A percentile compares a stretch with the other conserved stretches of the same genome.
These are phyloP conservation scores for Rhodotorula sp. DNA, from an alignment of 1,284 basidiomycete species.

Conservation along the genomic window DNA sequence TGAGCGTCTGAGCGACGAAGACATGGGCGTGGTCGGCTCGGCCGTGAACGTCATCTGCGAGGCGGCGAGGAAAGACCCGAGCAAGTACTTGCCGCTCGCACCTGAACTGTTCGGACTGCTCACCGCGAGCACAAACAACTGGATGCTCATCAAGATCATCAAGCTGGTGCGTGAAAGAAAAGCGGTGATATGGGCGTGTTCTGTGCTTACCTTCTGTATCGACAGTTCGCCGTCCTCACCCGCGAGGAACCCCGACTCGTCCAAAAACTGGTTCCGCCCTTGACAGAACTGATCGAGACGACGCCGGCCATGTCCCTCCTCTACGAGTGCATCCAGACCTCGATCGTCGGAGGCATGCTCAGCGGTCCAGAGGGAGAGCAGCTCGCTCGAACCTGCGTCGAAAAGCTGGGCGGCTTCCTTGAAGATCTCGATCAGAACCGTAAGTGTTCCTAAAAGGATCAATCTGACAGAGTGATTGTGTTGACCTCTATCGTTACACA, in stretches of 20 bases:
- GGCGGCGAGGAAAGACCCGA: constrained; percentile 73
- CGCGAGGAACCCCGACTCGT: constrained; percentile 90
- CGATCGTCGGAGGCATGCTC: constrained; percentile 96
- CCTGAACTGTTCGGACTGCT: constrained; percentile 93
- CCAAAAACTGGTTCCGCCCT: constrained; percentile 86
- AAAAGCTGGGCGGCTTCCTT: constrained; percentile 88
- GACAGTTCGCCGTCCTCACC: constrained; percentile 81
- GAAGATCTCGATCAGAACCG: constrained; percentile 93
- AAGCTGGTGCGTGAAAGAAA: constrained; percentile 68
- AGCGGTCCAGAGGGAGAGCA: constrained; percentile 67
- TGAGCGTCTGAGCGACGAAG: constrained; percentile 82
- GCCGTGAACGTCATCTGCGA: constrained; percentile 94
- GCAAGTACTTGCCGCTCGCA: constrained; percentile 76
- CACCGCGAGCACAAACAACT: constrained; percentile 93
- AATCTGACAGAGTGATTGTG: too few species aligned
- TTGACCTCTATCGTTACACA: constrained; percentile 47
- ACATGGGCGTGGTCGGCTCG: constrained; percentile 82
- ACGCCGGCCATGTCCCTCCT: constrained; percentile 93
- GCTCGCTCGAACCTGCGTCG: constrained; percentile 83
- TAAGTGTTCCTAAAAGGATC: constrained; percentile 48
- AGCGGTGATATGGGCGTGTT: background rate
- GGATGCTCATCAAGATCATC: constrained; percentile 99
- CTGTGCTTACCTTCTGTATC: background rate
- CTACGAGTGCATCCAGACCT: constrained; percentile 98
- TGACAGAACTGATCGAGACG: constrained; percentile 90